phyloP scores from a whole-genome alignment of 257 asterid genomes.

The Catharanthus roseus region DNA sequence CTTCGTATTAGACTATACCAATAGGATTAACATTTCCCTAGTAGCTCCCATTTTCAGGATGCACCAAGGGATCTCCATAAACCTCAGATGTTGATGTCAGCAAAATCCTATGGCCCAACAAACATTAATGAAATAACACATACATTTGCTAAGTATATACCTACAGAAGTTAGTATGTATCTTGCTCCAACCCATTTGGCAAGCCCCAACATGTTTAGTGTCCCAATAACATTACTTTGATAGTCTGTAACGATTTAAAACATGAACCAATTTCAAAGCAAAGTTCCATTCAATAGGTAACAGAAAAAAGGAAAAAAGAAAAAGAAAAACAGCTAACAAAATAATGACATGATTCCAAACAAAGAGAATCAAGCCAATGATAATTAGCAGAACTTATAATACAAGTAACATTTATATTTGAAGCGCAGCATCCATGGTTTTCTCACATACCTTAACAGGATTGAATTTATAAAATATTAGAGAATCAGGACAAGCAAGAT shows the following conservation, averaged over 20 bases:
- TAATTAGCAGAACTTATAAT: not conserved
- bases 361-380: not conserved
- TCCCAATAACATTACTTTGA: conserved; percentile 93
- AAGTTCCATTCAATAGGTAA: not conserved
- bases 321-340: not conserved
- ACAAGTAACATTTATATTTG: not conserved
- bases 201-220: conserved; percentile 94
- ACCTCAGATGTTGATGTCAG: conserved; percentile 96
- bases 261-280: not conserved
- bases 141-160: not conserved
- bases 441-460: conserved; percentile 75
- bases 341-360: not conserved
- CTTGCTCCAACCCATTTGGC: conserved; percentile 99
- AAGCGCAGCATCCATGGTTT: not conserved
- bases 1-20: conserved; percentile 35
- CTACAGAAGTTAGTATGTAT: conserved; percentile 24
- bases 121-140: conserved; percentile 5
- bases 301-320: too few species aligned
- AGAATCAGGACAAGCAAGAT: conserved; percentile 99
- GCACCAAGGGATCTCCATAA: conserved; percentile 91
- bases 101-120: conserved; percentile 50
- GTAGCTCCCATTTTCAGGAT: conserved; percentile 93
- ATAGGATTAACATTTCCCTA: conserved; percentile 99
- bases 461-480: conserved; percentile 95
- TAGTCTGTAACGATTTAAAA: conserved; percentile 46